Evolutionary conservation across 345 rosid species (phyloP).

Genomic region (Xanthoceras sorbifolium): DNA sequence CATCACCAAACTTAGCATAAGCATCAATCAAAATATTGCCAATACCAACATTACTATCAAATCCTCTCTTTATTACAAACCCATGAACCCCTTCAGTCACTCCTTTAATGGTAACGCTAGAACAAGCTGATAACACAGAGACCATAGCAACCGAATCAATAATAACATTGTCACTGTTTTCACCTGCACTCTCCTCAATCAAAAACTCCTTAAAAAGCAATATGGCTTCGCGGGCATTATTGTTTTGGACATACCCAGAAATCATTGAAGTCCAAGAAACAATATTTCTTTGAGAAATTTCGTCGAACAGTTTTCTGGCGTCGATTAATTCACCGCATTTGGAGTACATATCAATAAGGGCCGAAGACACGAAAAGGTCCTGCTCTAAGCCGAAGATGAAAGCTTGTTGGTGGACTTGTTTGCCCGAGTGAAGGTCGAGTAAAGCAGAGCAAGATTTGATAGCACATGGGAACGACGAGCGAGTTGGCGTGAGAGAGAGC

Average conservation of each 20-base stretch:
- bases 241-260: constrained; percentile 67
- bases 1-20: constrained; percentile 67
- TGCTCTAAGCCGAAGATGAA: constrained; percentile 62
- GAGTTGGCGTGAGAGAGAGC: constrained; percentile 66
- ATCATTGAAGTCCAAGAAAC: constrained; percentile 93
- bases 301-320: constrained; percentile 75
- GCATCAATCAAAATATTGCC: constrained; percentile 77
- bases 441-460: constrained; percentile 86
- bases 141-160: constrained; percentile 65
- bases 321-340: constrained; percentile 59
- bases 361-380: constrained; percentile 77
- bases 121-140: constrained; percentile 81
- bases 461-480: constrained; percentile 81
- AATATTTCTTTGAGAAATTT: constrained; percentile 64
- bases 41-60: constrained; percentile 52
- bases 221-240: constrained; percentile 51
- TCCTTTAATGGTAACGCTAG: constrained; percentile 47
- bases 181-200: constrained; percentile 46
- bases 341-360: constrained; percentile 72
- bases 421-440: constrained; percentile 66
- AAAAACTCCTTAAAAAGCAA: constrained; percentile 69
- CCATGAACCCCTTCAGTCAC: constrained; percentile 66
- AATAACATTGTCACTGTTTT: constrained; percentile 24
- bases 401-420: constrained; percentile 84
- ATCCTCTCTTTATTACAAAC: constrained; percentile 61